phyloP scores from a whole-genome alignment of 2,329 filamentous ascomycete species.

The Phyllosticta capitalensis region DNA sequence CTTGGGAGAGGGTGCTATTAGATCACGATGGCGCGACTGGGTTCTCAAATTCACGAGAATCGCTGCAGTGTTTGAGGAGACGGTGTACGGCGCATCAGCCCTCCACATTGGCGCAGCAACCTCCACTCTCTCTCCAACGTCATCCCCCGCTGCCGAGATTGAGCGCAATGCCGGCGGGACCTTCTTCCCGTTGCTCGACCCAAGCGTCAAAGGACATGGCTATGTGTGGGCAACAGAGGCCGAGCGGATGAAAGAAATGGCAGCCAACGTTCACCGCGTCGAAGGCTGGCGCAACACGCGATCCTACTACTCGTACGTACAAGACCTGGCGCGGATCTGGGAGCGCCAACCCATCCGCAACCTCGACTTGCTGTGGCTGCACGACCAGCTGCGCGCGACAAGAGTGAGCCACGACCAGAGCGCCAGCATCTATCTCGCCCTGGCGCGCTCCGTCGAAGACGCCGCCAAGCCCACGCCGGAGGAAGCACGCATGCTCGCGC shows the following conservation, averaged over 20 bases:
- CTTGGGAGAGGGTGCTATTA: conserved; percentile 76
- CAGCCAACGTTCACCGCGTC: conserved; percentile 83
- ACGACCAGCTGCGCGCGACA: conserved; percentile 78
- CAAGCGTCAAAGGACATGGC: conserved; percentile 66
- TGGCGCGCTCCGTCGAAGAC: conserved; percentile 60
- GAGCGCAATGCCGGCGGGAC: neutral
- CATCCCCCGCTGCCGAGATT: conserved; percentile 4
- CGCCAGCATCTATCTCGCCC: conserved; percentile 74
- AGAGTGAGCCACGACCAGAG: conserved; percentile 67
- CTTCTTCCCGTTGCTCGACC: conserved; percentile 17
- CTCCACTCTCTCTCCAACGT: conserved; percentile 4
- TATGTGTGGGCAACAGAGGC: conserved; percentile 89
- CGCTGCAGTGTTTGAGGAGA: conserved; percentile 88
- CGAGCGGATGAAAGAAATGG: conserved; percentile 73
- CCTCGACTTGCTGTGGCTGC: conserved; percentile 84
- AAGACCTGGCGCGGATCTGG: conserved; percentile 37
- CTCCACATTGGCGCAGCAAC: conserved; percentile 74
- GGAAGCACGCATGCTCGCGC: neutral
- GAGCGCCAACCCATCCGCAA: conserved; percentile 55
- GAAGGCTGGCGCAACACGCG: conserved; percentile 95
- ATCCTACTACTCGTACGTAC: conserved; percentile 91
- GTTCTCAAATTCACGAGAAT: conserved; percentile 90
- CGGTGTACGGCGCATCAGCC: conserved; percentile 85
- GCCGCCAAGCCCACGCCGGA: conserved; percentile 14
- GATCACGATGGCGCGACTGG: conserved; percentile 90